phyloP scores from a whole-genome alignment of 2,329 filamentous ascomycete genomes.

The Drechslera avenae region DNA sequence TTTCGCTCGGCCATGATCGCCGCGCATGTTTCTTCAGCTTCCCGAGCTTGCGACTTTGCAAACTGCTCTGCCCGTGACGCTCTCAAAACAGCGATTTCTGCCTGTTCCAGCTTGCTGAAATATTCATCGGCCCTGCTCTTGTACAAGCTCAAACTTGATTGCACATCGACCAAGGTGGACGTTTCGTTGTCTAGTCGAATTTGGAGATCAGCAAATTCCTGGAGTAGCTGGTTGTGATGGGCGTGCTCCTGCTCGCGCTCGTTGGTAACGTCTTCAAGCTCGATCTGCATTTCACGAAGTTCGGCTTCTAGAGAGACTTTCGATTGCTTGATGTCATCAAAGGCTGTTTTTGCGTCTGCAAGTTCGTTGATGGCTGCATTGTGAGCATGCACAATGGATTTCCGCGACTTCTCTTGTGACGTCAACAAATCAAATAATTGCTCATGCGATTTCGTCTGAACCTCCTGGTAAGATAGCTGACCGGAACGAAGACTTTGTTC shows the following conservation, averaged over 20 bases:
- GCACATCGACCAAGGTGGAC: slow-evolving; percentile 82
- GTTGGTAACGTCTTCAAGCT: slow-evolving; percentile 78
- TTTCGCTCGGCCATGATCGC: slow-evolving; percentile 90
- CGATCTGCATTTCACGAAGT: slow-evolving; percentile 79
- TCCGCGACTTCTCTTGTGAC: slow-evolving; percentile 87
- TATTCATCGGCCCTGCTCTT: slow-evolving; percentile 94
- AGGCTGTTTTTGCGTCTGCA: slow-evolving; percentile 81
- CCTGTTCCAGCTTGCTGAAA: slow-evolving; percentile 95
- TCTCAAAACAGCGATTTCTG: slow-evolving; percentile 93
- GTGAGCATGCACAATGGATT: slow-evolving; percentile 80
- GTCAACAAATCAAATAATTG: slow-evolving; percentile 92
- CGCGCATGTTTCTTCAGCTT: slow-evolving; percentile 89
- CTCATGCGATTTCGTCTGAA: slow-evolving; percentile 91
- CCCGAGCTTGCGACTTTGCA: slow-evolving; percentile 83
- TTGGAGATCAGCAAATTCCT: slow-evolving; percentile 92
- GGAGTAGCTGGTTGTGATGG: slow-evolving; percentile 84
- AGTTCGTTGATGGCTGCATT: slow-evolving; percentile 85
- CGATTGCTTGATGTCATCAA: slow-evolving; percentile 83
- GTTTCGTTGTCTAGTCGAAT: slow-evolving; percentile 89
- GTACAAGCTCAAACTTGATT: slow-evolving; percentile 83
- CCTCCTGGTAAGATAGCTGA: slow-evolving; percentile 84
- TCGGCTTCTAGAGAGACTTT: slow-evolving; percentile 83
- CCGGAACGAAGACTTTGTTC: slow-evolving; percentile 87
- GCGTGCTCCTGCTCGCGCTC: slow-evolving; percentile 84
- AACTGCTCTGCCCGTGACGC: slow-evolving; percentile 91